Evolutionary conservation across 2,329 filamentous ascomycete genomes (phyloP), one percentile per base, ranked within the genome.

Genomic region (Apiospora hydei): DNA sequence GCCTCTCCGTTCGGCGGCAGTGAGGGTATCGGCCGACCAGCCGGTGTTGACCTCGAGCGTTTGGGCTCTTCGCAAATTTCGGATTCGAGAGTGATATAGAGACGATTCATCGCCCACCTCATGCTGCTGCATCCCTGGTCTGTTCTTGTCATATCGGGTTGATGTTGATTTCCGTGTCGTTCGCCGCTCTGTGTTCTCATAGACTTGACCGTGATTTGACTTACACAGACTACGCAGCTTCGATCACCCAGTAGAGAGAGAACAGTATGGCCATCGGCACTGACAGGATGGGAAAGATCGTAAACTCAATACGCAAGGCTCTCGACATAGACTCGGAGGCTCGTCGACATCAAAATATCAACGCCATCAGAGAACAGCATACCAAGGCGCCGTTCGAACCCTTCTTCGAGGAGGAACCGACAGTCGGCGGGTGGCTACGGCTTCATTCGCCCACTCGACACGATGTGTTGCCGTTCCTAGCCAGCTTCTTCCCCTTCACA

Each of bases 381-480:
- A 41, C n/a, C 1, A n/a, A 10, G 11, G 24, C 41, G 26, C 73
- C 88, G 16, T 87, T 88, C 44, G 92, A 96, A 76, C 91, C 89
- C 66, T 98, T 97, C 79, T 87, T 96, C 71, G 96, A 99, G 80
- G 87, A 92, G 26, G 92, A 94, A 73, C 96, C 96, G 0, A 93
- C 90, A 3, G 89, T 90, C 0, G 78, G 82, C 7, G 95, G 98
- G 78, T 97, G 91, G 89, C 75, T 98, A 18, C 79, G 81, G 6
- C 88, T 91, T 1, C 82, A 93, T 24, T 79, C 89, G 0, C 96
- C 96, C 0, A 86, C 85, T 0, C 81, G 85, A 10, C 75, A 80
- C 0, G 87, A 93, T 49, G 70, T 92, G 3, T 69, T 81, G 5
- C 77, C 84, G 2, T 99, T 98, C 79, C 71, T 91, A 71, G 83